Percentiles rank a stretch among this genome's conserved stretches.
phyloP scores from a whole-genome alignment of 257 asterid species.

The Asclepias syriaca region DNA sequence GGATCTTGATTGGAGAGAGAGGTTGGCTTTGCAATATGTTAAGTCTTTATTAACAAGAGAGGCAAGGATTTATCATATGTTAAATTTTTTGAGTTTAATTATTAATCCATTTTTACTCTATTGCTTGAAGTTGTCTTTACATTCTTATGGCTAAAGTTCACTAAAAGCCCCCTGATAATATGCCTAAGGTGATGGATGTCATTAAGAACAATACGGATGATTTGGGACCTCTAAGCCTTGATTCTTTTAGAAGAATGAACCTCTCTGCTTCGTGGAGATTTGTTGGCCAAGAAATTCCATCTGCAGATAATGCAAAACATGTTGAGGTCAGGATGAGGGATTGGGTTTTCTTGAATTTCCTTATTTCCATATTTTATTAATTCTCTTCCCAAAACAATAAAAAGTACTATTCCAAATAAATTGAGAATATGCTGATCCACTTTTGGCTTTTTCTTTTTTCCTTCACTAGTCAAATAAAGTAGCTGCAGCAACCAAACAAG shows the following conservation, averaged over 20 bases:
- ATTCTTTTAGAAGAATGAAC: conserved; percentile 57
- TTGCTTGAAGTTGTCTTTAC: background rate
- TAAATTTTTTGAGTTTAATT: conserved; percentile 2
- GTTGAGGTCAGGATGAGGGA: conserved; percentile 45
- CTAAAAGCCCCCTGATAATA: conserved; percentile 11
- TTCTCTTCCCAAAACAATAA: background rate
- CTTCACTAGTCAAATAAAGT: conserved; percentile 35
- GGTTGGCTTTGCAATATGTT: conserved; percentile 55
- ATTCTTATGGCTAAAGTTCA: background rate
- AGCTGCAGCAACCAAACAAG: conserved; percentile 38
- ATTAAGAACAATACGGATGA: conserved; percentile 61
- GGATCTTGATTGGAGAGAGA: conserved; percentile 72
- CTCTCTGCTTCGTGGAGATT: conserved; percentile 75
- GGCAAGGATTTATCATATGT: conserved; percentile 31
- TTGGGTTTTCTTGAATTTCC: conserved; percentile 8
- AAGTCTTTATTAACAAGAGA: conserved; percentile 59
- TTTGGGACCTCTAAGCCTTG: conserved; percentile 67
- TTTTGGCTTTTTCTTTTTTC: conserved; percentile 21
- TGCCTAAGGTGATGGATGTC: conserved; percentile 64
- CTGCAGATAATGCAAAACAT: conserved; percentile 31
- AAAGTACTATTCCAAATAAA: background rate
- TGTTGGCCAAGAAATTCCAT: conserved; percentile 33
- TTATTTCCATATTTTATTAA: conserved; percentile 5
- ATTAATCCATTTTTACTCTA: conserved; percentile 8
- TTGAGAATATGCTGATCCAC: conserved; percentile 17